Evolutionary conservation across 1,284 basidiomycete species (phyloP).

Genomic region (Puccinia polysora): DNA sequence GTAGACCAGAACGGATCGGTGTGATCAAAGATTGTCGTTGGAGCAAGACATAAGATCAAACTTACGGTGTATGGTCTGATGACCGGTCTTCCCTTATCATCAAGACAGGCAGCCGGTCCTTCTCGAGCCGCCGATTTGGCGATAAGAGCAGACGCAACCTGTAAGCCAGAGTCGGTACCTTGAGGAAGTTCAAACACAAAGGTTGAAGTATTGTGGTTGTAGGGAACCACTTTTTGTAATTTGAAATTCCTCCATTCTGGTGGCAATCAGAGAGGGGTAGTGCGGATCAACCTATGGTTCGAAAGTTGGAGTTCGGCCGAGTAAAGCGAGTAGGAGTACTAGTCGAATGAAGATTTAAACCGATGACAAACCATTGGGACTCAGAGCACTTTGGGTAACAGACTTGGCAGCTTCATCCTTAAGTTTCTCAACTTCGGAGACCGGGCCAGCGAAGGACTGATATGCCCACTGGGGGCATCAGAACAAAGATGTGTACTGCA

Average conservation of each 20-base stretch:
- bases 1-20: not conserved
- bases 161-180: conserved; percentile 70
- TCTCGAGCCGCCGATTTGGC: conserved; percentile 56
- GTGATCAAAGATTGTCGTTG: conserved; percentile 4
- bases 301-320: not conserved
- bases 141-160: conserved; percentile 62
- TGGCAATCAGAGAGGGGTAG: no score
- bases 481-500: no score
- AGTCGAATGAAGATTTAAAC: no score
- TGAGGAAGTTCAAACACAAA: conserved; percentile 84
- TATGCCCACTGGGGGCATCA: not conserved
- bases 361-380: conserved; percentile 19
- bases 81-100: conserved; percentile 81
- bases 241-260: conserved; percentile 41
- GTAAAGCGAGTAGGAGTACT: not conserved
- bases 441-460: not conserved
- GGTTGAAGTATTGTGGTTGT: conserved; percentile 53
- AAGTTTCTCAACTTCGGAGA: not conserved
- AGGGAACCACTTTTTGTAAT: conserved; percentile 37
- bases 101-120: conserved; percentile 53
- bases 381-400: not conserved
- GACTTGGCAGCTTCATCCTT: not conserved
- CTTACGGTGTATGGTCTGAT: conserved; percentile 61
- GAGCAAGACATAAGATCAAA: conserved; percentile 67
- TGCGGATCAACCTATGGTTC: not conserved